These are phyloP conservation scores for Eutypa lata DNA, from an alignment of 2,329 filamentous ascomycete genomes.

Conservation along the genomic window DNA sequence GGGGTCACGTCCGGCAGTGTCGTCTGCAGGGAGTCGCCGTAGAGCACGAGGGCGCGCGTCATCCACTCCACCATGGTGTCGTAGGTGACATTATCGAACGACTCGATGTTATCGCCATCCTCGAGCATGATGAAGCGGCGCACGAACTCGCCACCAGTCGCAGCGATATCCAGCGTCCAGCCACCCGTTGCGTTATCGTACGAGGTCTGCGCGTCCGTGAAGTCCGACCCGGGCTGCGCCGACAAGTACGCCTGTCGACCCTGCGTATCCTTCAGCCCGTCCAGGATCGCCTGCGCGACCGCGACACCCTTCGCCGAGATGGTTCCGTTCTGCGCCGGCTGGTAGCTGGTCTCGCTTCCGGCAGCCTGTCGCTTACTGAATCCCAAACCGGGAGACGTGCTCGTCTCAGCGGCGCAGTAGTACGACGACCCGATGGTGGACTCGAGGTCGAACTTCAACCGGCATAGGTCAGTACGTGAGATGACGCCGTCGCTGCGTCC, in stretches of 20 bases:
- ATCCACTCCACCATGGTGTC: conserved; percentile 53
- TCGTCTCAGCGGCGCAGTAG: conserved; percentile 31
- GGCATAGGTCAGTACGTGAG: conserved; percentile 32
- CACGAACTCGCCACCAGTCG: conserved; percentile 30
- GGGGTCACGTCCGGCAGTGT: conserved; percentile 41
- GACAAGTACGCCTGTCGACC: conserved; percentile 32
- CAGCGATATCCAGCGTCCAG: conserved; percentile 19
- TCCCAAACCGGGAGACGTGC: conserved; percentile 26
- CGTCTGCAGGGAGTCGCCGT: conserved; percentile 44
- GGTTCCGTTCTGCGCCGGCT: conserved; percentile 23
- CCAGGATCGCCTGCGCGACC: conserved; percentile 30
- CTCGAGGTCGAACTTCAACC: conserved; percentile 36
- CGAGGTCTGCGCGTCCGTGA: conserved; percentile 30
- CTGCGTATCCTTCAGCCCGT: conserved; percentile 34
- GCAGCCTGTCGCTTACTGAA: conserved; percentile 25
- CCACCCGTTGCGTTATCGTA: conserved; percentile 28
- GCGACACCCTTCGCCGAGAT: conserved; percentile 26
- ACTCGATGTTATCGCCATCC: conserved; percentile 31
- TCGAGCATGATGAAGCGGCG: conserved; percentile 17
- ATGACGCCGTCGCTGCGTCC: conserved; percentile 53
- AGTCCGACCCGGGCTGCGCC: conserved; percentile 28
- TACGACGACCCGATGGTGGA: conserved; percentile 43
- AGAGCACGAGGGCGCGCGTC: conserved; percentile 42
- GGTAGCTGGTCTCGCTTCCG: conserved; percentile 6
- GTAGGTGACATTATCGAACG: conserved; percentile 44